A percentile compares a stretch with the other conserved stretches of the same genome.
Conservation (phyloP, 139 green algal genomes). For the Desmodesmus armatus region DNA sequence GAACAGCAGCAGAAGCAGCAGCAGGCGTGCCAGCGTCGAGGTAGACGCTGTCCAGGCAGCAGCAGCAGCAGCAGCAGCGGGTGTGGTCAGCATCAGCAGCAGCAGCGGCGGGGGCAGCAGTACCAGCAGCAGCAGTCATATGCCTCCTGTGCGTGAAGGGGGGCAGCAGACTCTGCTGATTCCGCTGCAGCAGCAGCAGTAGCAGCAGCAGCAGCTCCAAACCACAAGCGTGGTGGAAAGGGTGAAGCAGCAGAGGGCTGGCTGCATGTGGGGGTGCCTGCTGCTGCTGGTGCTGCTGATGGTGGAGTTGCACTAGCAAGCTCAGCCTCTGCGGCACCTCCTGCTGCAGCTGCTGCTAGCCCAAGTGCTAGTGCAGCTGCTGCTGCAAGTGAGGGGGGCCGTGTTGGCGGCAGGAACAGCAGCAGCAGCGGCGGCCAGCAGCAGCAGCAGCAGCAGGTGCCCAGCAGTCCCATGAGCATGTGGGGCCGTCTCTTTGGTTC, state of each 20-base stretch:
- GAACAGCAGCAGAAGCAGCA: background rate
- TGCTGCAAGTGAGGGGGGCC: background rate
- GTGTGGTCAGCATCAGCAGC: background rate
- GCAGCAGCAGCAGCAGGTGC: conserved; percentile 1
- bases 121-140: conserved; percentile 18
- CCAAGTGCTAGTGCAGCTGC: background rate
- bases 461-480: conserved; percentile 22
- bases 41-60: background rate
- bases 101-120: background rate
- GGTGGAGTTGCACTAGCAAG: background rate
- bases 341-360: background rate
- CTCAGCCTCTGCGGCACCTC: background rate
- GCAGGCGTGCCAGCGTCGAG: conserved; percentile 1
- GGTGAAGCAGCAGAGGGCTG: conserved; percentile 16
- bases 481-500: background rate
- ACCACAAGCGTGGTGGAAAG: too few relatives aligned
- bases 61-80: background rate
- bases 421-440: background rate
- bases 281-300: background rate
- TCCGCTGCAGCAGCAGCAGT: too few relatives aligned
- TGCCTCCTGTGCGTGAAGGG: too few relatives aligned
- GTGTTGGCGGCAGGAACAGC: background rate
- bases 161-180: background rate
- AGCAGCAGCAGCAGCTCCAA: too few relatives aligned
- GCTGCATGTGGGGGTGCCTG: background rate